These are phyloP conservation scores for Albugo candida DNA, from an alignment of 352 stramenopile genomes.

Conservation along the genomic window DNA sequence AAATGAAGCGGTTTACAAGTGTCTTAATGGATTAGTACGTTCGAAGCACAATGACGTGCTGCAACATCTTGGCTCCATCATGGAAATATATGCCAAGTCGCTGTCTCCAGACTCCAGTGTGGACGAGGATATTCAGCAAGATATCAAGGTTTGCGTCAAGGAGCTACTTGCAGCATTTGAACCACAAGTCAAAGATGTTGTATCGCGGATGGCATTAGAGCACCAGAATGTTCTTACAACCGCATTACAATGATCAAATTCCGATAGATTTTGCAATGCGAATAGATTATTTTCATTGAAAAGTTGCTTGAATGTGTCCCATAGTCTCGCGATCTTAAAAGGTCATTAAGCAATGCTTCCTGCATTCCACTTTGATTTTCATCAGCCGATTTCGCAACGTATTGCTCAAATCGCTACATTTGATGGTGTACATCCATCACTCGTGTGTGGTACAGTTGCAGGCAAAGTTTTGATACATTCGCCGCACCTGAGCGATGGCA, in stretches of 20 bases:
- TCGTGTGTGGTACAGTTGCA: conserved; percentile 69
- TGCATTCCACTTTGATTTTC: conserved; percentile 64
- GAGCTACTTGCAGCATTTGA: conserved; percentile 43
- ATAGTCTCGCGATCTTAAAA: no score
- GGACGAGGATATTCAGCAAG: conserved; percentile 49
- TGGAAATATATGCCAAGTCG: conserved; percentile 66
- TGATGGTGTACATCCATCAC: conserved; percentile 50
- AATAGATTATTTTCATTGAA: no score
- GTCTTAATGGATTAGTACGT: conserved; percentile 84
- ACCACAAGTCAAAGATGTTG: conserved; percentile 60
- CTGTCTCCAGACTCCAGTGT: conserved; percentile 36
- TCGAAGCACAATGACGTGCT: conserved; percentile 71
- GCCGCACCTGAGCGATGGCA: conserved; percentile 16
- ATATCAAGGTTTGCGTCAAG: conserved; percentile 49
- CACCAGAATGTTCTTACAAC: conserved; percentile 30
- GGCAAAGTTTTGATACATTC: conserved; percentile 86
- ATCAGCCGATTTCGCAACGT: conserved; percentile 56
- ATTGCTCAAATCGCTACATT: conserved; percentile 62
- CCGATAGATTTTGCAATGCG: no score
- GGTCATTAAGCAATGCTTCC: conserved; percentile 25
- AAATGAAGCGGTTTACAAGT: conserved; percentile 89
- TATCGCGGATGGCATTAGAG: conserved; percentile 50
- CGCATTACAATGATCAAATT: conserved; percentile 8
- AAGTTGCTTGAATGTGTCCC: no score
- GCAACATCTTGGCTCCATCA: conserved; percentile 44